Evolutionary conservation across 1,284 basidiomycete genomes (phyloP), one percentile per base, ranked within the genome.

Genomic region (Puccinia novopanici): DNA sequence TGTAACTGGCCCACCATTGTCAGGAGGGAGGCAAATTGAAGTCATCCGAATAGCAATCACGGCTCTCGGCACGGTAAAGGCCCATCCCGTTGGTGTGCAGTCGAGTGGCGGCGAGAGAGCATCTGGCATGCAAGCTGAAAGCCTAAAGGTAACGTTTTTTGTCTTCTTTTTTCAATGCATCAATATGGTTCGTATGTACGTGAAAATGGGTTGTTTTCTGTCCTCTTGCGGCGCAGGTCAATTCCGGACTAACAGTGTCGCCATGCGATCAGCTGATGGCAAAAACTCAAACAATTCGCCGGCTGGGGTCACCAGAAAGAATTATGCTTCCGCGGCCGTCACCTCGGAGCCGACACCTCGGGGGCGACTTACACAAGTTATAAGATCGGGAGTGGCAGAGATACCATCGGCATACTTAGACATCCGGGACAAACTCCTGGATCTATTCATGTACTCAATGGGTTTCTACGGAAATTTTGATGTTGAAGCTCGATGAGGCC

Each of bases 41-140:
- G 42, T 45, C 42, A 67, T 48, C 37, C 42, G 19, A 48, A 48
- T 42, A 67, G 8, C 2, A 24, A 27, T 67, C 42, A 48, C 63
- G 42, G 63, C 63, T 48, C 24, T 67, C 63, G 63, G 63, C 63
- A 67, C 22, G 42, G 63, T 42, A 45, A 48, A 48, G 42, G 42
- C n/a, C n/a, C 12, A 67, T 67, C 63, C 63, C 24, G 61, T 48
- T n/a, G 40, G 61, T 65, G 40, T n/a, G 24, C 42, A 48, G 63
- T 48, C 63, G 42, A 67, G 42, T 67, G 42, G 48, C 42, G 42
- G 37, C n/a, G 48, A 67, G 42, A 48, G 40, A 48, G n/a, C 27
- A 67, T 48, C n/a, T 45, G 27, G 63, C 40, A 67, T 67, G 42
- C n/a, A n/a, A n/a, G n/a, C 42, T 27, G 19, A 48, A 67, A 67